Evolutionary conservation across 768 basidiomycete genomes (phyloP).

Genomic region (Mrakia blollopis): DNA sequence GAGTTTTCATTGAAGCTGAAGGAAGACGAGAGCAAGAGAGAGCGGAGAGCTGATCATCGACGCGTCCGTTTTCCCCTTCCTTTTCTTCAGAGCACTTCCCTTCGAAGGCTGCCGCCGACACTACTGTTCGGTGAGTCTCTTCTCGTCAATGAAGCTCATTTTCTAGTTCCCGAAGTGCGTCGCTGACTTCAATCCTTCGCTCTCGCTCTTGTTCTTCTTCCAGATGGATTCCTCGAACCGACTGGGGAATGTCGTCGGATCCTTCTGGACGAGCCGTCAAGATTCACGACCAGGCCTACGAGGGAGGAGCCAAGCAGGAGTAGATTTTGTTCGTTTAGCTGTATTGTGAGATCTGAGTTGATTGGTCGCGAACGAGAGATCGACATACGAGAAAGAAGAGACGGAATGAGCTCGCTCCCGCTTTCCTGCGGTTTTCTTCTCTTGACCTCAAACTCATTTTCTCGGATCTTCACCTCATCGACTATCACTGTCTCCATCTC

Average conservation of each 20-base stretch:
- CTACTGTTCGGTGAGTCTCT: slow-evolving; percentile 62
- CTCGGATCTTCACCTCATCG: too few relatives aligned
- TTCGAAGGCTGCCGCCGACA: slow-evolving; percentile 73
- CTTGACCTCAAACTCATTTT: too few relatives aligned
- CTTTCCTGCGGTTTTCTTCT: too few relatives aligned
- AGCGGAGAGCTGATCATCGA: not conserved
- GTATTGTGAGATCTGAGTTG: too few relatives aligned
- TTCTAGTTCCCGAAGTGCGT: too few relatives aligned
- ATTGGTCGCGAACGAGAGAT: not conserved
- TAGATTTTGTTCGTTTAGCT: not conserved
- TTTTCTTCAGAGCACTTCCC: slow-evolving; percentile 67
- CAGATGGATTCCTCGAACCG: slow-evolving; percentile 49
- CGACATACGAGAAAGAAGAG: not conserved
- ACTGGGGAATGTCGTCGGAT: slow-evolving; percentile 60
- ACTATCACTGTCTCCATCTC: too few relatives aligned
- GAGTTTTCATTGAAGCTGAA: slow-evolving; percentile 32
- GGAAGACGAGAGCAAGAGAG: not conserved
- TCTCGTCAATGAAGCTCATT: too few relatives aligned
- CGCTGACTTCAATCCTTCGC: too few relatives aligned
- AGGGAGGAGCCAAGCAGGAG: slow-evolving; percentile 33
- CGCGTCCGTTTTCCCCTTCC: slow-evolving; percentile 24
- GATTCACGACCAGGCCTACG: slow-evolving; percentile 91
- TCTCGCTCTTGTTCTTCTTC: too few relatives aligned
- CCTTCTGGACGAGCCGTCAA: slow-evolving; percentile 92
- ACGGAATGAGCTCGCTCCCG: not conserved